Percentiles rank a stretch among this genome's conserved stretches.
phyloP scores from a whole-genome alignment of 2,329 filamentous ascomycete genomes.

The Penicillium sp. region DNA sequence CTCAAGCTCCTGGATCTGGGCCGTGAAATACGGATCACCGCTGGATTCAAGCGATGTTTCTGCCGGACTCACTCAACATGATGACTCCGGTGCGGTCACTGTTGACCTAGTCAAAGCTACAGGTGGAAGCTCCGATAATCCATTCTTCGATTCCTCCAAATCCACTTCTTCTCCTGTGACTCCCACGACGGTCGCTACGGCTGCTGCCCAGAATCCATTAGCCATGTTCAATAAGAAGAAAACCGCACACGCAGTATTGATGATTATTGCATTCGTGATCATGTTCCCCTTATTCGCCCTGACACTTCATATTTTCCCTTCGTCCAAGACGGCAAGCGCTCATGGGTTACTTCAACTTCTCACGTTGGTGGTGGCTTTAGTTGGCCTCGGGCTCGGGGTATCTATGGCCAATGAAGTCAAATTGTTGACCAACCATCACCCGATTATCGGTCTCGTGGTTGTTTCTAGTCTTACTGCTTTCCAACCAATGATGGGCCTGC shows the following conservation, averaged over 20 bases:
- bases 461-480: slow-evolving; percentile 61
- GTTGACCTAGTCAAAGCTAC: slow-evolving; percentile 34
- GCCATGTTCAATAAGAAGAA: slow-evolving; percentile 15
- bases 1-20: slow-evolving; percentile 40
- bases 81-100: slow-evolving; percentile 27
- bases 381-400: slow-evolving; percentile 59
- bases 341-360: slow-evolving; percentile 56
- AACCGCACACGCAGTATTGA: slow-evolving; percentile 44
- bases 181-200: not conserved
- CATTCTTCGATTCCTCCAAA: slow-evolving; percentile 23
- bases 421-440: slow-evolving; percentile 51
- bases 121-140: slow-evolving; percentile 27
- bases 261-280: slow-evolving; percentile 51
- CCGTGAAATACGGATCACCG: slow-evolving; percentile 31
- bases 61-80: slow-evolving; percentile 33
- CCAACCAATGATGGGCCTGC: slow-evolving; percentile 57
- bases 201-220: not conserved
- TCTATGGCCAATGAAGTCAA: slow-evolving; percentile 51
- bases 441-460: slow-evolving; percentile 60
- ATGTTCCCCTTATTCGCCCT: slow-evolving; percentile 41
- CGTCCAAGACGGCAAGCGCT: slow-evolving; percentile 52
- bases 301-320: slow-evolving; percentile 41
- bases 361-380: slow-evolving; percentile 55
- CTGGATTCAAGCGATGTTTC: slow-evolving; percentile 31
- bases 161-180: slow-evolving; percentile 5